phyloP scores from a whole-genome alignment of 371 early-diverging fungal genomes.

The Vairimorpha apis region DNA sequence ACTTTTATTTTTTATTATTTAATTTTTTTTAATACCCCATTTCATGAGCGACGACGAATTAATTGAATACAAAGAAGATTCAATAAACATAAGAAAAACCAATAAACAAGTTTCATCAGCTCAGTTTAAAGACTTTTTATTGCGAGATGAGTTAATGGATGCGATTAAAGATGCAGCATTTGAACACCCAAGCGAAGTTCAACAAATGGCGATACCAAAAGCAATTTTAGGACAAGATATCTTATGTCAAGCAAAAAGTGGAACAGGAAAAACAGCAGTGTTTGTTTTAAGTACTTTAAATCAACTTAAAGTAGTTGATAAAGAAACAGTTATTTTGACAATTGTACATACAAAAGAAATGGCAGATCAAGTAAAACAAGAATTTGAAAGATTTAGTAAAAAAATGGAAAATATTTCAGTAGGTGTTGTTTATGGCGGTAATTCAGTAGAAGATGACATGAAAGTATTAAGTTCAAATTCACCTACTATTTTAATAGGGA shows the following conservation, averaged over 20 bases:
- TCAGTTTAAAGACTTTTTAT: slow-evolving; percentile 87
- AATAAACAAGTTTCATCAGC: slow-evolving; percentile 62
- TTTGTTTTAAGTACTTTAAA: slow-evolving; percentile 73
- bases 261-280: slow-evolving; percentile 91
- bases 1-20: background rate
- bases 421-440: slow-evolving; percentile 92
- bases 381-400: slow-evolving; percentile 76
- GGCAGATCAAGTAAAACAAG: slow-evolving; percentile 84
- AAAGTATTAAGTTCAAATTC: slow-evolving; percentile 74
- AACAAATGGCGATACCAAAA: slow-evolving; percentile 48
- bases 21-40: background rate
- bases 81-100: background rate
- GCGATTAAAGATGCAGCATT: slow-evolving; percentile 91
- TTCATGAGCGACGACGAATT: slow-evolving; percentile 19
- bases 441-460: slow-evolving; percentile 89
- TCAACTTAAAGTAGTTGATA: slow-evolving; percentile 58
- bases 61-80: slow-evolving; percentile 11
- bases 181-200: slow-evolving; percentile 73
- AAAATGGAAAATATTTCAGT: slow-evolving; percentile 85
- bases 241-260: slow-evolving; percentile 84
- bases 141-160: slow-evolving; percentile 83
- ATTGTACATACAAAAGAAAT: slow-evolving; percentile 93
- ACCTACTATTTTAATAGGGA: slow-evolving; percentile 80
- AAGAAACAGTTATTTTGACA: slow-evolving; percentile 67
- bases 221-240: slow-evolving; percentile 66